Conservation (phyloP, 768 basidiomycete genomes). For the Russula griseocarnosa region DNA sequence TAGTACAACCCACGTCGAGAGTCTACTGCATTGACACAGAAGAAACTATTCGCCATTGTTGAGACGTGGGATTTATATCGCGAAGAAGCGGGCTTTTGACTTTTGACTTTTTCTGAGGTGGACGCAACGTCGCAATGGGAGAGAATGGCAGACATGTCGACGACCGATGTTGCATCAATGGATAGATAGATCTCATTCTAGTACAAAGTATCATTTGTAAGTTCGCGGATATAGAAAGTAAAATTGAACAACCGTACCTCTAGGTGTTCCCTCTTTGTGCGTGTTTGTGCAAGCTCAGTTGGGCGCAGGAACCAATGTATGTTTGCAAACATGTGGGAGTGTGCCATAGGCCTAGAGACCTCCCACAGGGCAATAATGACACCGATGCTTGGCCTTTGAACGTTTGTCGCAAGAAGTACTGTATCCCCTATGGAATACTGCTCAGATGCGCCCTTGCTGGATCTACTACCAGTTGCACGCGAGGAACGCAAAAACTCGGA, state of each 20-base stretch:
- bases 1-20: conserved; percentile 23
- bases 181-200: conserved; percentile 77
- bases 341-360: conserved; percentile 36
- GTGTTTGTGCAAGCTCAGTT: conserved; percentile 53
- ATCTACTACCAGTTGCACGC: conserved; percentile 6
- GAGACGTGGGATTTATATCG: conserved; percentile 19
- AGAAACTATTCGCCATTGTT: not conserved
- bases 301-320: conserved; percentile 78
- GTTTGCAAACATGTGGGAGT: conserved; percentile 48
- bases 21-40: conserved; percentile 20
- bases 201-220: not conserved
- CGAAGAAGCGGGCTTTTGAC: conserved; percentile 6
- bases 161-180: conserved; percentile 26
- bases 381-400: conserved; percentile 55
- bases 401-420: conserved; percentile 50
- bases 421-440: conserved; percentile 61
- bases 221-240: conserved; percentile 4
- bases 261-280: conserved; percentile 56
- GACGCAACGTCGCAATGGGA: conserved; percentile 31
- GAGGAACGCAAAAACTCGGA: conserved; percentile 13
- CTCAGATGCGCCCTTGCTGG: conserved; percentile 26
- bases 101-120: conserved; percentile 11
- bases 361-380: conserved; percentile 73
- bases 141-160: conserved; percentile 22
- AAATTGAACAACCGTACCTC: conserved; percentile 42